Percentiles rank a stretch among this genome's conserved stretches.
Evolutionary conservation across 2,329 filamentous ascomycete genomes (phyloP).

Genomic region (Cadophora sp.): DNA sequence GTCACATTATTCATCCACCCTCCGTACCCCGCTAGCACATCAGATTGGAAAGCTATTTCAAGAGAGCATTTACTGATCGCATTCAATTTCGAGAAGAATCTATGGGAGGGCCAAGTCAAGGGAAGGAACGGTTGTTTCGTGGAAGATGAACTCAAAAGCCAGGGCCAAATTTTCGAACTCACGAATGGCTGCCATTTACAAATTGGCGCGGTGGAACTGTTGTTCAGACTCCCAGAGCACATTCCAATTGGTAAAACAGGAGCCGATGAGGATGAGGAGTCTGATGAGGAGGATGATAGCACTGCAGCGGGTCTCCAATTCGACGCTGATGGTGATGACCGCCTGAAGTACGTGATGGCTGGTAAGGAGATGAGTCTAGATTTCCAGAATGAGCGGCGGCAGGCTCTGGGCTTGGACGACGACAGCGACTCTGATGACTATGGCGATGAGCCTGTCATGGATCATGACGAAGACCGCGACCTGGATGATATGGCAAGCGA

Average conservation of each 20-base stretch:
- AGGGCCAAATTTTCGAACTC: slow-evolving; percentile 62
- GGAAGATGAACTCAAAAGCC: slow-evolving; percentile 62
- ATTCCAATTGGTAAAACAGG: slow-evolving; percentile 64
- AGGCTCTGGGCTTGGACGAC: slow-evolving; percentile 52
- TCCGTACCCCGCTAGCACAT: slow-evolving; percentile 48
- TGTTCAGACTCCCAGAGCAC: slow-evolving; percentile 69
- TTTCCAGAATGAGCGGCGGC: slow-evolving; percentile 68
- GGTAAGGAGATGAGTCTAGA: slow-evolving; percentile 77
- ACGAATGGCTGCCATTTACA: slow-evolving; percentile 71
- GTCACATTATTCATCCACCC: slow-evolving; percentile 57
- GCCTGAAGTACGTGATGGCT: neutral
- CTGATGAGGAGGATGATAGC: slow-evolving; percentile 48
- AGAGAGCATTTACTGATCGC: slow-evolving; percentile 75
- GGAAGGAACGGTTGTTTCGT: slow-evolving; percentile 72
- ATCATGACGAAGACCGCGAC: slow-evolving; percentile 36
- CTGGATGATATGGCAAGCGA: slow-evolving; percentile 34
- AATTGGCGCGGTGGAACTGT: slow-evolving; percentile 73
- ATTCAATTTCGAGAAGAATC: slow-evolving; percentile 67
- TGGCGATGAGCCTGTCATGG: slow-evolving; percentile 32
- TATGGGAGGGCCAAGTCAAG: slow-evolving; percentile 68
- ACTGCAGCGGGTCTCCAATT: slow-evolving; percentile 46
- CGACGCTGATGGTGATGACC: neutral
- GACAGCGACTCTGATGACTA: slow-evolving; percentile 22
- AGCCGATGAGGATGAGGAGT: slow-evolving; percentile 57
- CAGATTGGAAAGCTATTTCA: slow-evolving; percentile 74